A percentile compares a stretch with the other conserved stretches of the same genome.
Evolutionary conservation across 2,329 filamentous ascomycete genomes (phyloP).

Genomic region (Cladosporium colombiae): DNA sequence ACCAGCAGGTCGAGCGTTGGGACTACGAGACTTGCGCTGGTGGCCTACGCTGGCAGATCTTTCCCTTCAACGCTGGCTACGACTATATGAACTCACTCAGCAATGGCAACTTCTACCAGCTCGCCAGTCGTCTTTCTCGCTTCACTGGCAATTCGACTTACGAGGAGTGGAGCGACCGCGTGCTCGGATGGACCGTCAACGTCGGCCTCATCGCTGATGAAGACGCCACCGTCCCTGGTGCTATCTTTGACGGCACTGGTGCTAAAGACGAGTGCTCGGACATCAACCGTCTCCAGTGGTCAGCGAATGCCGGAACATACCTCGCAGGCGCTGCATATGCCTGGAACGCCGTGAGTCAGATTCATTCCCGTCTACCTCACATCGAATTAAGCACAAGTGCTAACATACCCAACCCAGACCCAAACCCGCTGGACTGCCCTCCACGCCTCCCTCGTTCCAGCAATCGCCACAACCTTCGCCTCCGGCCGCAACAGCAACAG

Average conservation of each 20-base stretch:
- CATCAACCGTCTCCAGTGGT: slow-evolving; percentile 57
- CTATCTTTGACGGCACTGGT: slow-evolving; percentile 64
- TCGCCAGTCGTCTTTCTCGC: slow-evolving; percentile 58
- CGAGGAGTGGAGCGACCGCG: slow-evolving; percentile 64
- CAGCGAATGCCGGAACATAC: slow-evolving; percentile 66
- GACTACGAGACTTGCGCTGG: slow-evolving; percentile 66
- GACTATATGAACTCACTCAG: slow-evolving; percentile 81
- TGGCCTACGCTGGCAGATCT: slow-evolving; percentile 85
- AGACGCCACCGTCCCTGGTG: neutral
- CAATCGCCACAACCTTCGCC: slow-evolving; percentile 42
- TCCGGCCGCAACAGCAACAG: slow-evolving; percentile 47
- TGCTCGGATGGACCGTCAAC: slow-evolving; percentile 64
- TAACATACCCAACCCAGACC: neutral
- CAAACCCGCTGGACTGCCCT: slow-evolving; percentile 30
- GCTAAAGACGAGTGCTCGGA: slow-evolving; percentile 55
- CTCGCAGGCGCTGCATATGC: slow-evolving; percentile 65
- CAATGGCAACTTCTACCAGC: slow-evolving; percentile 81
- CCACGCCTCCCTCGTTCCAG: slow-evolving; percentile 14
- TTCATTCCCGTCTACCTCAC: neutral
- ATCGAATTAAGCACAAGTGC: neutral
- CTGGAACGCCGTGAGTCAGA: slow-evolving; percentile 50
- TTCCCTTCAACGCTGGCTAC: slow-evolving; percentile 72
- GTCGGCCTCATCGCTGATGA: slow-evolving; percentile 55
- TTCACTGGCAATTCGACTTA: slow-evolving; percentile 55
- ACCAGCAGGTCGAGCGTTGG: slow-evolving; percentile 72